Base-by-base conservation (phyloP, 2,329 filamentous ascomycete species). In the Colletotrichum echinochloae region DNA sequence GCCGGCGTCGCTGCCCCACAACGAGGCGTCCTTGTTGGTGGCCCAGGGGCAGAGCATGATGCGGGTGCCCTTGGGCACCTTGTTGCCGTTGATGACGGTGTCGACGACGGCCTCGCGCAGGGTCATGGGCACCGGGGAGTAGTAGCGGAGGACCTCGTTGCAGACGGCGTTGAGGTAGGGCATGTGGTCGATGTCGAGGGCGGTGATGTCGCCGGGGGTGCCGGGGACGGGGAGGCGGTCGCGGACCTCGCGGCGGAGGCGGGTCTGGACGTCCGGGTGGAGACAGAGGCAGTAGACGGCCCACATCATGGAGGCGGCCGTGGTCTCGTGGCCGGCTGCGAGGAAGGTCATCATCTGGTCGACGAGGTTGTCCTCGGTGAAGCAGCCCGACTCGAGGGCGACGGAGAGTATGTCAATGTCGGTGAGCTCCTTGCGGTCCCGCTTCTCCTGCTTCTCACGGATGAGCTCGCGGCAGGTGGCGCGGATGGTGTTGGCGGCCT, bases 341-440 rank as follows among this genome's bases (percentile, higher is more conserved):
- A 97, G 87, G 83, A 97, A 96, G 0, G 93, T 97, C 93, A 97
- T 96, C 78, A 96, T 88, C 81, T 97, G 94, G 78, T 96, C 92
- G 44, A 94, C 88, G n/a, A 97, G 87, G 71, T 94, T 90, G 59
- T 94, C 92, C 72, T 96, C 93, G 16, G 83, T 87, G 80, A 97
- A 96, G 7, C 85, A 89, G 56, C 92, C 92, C 48, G 90, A 94
- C 77, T 91, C 88, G 57, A 97, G 83, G 20, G 94, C 94, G 0
- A 95, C 92, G 1, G 91, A 94, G 41, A 97, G 84, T 68, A 97
- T 96, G 78, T 97, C 94, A 9, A 88, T 79, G 55, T 90, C 89
- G 1, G 81, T 81, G 30, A 81, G 79, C 70, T 87, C 82, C 70
- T 86, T 84, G 70, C 82, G 81, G 44, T 78, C 81, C 54, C 85